Base-by-base conservation (phyloP, 1,284 basidiomycete genomes). In the Fomitopsis palustris region DNA sequence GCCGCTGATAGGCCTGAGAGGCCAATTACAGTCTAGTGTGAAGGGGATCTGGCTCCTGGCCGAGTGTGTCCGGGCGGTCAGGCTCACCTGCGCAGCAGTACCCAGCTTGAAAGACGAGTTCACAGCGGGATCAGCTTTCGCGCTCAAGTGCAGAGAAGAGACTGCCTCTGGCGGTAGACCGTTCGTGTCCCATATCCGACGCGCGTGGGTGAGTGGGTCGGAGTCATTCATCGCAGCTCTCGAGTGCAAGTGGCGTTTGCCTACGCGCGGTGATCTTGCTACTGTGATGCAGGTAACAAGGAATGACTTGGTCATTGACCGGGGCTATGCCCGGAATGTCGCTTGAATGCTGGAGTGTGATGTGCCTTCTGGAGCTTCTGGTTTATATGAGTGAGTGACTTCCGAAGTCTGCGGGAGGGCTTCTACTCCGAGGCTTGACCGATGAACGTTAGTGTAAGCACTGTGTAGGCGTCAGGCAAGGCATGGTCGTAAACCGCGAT, bases 1-100 rank as follows among this genome's bases (percentile, higher is more conserved):
- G 81, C 80, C 2, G 84, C 81, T 31, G 82, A 76, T 7, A 87
- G 73, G 1, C 78, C 83, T 5, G 83, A 74, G 1, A 85, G 73
- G 0, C 82, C 85, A 17, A 86, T 80, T 0, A 79, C 65, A 0
- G 78, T 80, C 82, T 85, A 21, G 41, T 9, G 42, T 19, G 39
- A 19, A n/a, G 7, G 42, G n/a, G n/a, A n/a, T 23, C 21, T 2
- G 10, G 25, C 10, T 8, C 19, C 14, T 9, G 23, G 42, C 19
- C 21, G 39, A 42, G n/a, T n/a, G 8, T 5, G 14, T 42, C 2
- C 6, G 21, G 19, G 17, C 14, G 10, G 35, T 9, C 35, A 12
- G 23, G 19, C 67, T 55, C 66, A 76, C 82, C 74, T 84, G 83
- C 16, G 82, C 82, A 27, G 76, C 76, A 10, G 74, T 74, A 2